Evolutionary conservation across 441 rosid genomes (phyloP).

Genomic region (Adansonia rubrostipa): DNA sequence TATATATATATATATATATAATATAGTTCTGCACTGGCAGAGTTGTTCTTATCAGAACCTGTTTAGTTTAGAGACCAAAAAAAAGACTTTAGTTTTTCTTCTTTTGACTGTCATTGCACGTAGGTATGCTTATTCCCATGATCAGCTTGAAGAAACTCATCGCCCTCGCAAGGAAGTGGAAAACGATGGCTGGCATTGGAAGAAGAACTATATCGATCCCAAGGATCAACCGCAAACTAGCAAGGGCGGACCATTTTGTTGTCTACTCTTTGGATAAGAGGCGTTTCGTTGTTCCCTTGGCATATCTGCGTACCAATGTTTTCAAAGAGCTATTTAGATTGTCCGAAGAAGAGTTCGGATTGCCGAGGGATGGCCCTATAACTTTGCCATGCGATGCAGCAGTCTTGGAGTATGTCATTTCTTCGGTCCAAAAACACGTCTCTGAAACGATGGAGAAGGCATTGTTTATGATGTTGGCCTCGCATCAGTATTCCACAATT

Average conservation of each 20-base stretch:
- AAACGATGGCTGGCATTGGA: constrained; percentile 27
- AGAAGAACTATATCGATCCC: constrained; percentile 21
- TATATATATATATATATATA: not conserved
- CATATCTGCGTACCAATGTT: constrained; percentile 27
- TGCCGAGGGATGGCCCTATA: constrained; percentile 36
- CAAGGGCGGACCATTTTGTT: constrained; percentile 34
- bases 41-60: constrained; percentile 6
- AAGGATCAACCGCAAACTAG: not conserved
- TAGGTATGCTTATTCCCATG: constrained; percentile 1
- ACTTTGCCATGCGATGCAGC: constrained; percentile 33
- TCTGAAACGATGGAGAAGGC: constrained; percentile 20
- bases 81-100: not conserved
- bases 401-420: constrained; percentile 30
- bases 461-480: constrained; percentile 19
- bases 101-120: not conserved
- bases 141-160: constrained; percentile 28
- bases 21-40: not conserved
- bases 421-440: not conserved
- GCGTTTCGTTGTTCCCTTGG: constrained; percentile 39
- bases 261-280: constrained; percentile 29
- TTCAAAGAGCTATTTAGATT: constrained; percentile 37
- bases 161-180: constrained; percentile 26
- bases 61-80: not conserved
- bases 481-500: not conserved
- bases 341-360: constrained; percentile 38